These are phyloP conservation scores for Pseudozyma tsukubaensis DNA, from an alignment of 1,284 basidiomycete genomes.

Conservation along the genomic window DNA sequence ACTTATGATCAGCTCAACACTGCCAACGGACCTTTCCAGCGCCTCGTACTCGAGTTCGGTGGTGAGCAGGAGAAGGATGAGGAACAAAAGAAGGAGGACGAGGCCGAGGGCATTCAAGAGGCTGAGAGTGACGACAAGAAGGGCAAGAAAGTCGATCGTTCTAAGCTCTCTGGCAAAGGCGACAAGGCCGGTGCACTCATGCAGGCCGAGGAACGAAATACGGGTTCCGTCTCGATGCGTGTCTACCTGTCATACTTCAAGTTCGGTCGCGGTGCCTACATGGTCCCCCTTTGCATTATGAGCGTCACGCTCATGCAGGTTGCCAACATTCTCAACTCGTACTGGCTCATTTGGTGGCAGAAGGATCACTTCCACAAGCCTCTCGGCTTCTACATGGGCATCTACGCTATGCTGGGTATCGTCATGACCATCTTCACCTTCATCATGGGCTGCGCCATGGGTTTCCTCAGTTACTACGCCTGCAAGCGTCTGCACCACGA, in stretches of 20 bases:
- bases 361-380: conserved; percentile 72
- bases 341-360: conserved; percentile 72
- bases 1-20: conserved; percentile 75
- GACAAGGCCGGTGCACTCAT: conserved; percentile 55
- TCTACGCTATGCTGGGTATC: conserved; percentile 78
- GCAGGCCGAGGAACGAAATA: conserved; percentile 66
- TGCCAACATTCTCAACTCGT: conserved; percentile 70
- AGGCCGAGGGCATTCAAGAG: conserved; percentile 47
- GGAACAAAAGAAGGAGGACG: conserved; percentile 53
- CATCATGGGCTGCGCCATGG: conserved; percentile 74
- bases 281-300: conserved; percentile 74
- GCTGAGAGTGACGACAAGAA: conserved; percentile 25
- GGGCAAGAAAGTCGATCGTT: conserved; percentile 39
- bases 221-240: conserved; percentile 59
- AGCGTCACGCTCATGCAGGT: conserved; percentile 77
- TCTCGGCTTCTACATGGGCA: conserved; percentile 76
- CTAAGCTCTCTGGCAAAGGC: conserved; percentile 36
- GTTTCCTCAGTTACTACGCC: conserved; percentile 77
- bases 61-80: conserved; percentile 56
- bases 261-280: conserved; percentile 75
- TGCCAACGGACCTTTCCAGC: conserved; percentile 73
- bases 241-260: conserved; percentile 79
- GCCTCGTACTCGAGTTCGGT: conserved; percentile 70
- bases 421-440: conserved; percentile 76
- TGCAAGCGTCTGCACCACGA: conserved; percentile 74